A percentile compares a stretch with the other conserved stretches of the same genome.
These are phyloP conservation scores for Wallacemonas rigidus DNA, from an alignment of 208 protist genomes.

Conservation along the genomic window DNA sequence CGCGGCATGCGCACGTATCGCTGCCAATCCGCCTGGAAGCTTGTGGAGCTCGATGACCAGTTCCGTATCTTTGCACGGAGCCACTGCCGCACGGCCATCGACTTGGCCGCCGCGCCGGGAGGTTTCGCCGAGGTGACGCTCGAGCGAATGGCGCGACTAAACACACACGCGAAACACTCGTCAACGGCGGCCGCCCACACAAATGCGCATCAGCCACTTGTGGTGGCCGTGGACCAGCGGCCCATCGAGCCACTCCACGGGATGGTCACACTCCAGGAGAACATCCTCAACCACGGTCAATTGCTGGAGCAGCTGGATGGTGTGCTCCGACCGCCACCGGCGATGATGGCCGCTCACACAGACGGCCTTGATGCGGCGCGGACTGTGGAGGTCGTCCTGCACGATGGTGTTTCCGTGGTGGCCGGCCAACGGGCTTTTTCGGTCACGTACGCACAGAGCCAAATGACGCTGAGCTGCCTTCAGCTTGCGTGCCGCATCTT, in stretches of 20 bases:
- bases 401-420: conserved; percentile 78
- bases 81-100: conserved; percentile 45
- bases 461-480: conserved; percentile 69
- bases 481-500: conserved; percentile 61
- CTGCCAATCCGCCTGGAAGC: conserved; percentile 66
- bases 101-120: conserved; percentile 73
- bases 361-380: background rate
- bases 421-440: conserved; percentile 59
- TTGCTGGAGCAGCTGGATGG: background rate
- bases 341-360: background rate
- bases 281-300: conserved; percentile 50
- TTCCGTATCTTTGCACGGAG: conserved; percentile 42
- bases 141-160: conserved; percentile 36
- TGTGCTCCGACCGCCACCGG: background rate
- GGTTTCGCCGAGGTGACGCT: conserved; percentile 75
- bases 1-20: conserved; percentile 29
- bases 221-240: conserved; percentile 68
- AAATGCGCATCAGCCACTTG: conserved; percentile 24
- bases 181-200: background rate
- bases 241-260: conserved; percentile 46
- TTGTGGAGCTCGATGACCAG: conserved; percentile 57
- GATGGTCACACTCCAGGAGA: conserved; percentile 33
- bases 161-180: background rate
- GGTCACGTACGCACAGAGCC: conserved; percentile 75
- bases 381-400: conserved; percentile 53